These are phyloP conservation scores for Phyllosticta capitalensis DNA, from an alignment of 2,329 filamentous ascomycete species.

Conservation along the genomic window DNA sequence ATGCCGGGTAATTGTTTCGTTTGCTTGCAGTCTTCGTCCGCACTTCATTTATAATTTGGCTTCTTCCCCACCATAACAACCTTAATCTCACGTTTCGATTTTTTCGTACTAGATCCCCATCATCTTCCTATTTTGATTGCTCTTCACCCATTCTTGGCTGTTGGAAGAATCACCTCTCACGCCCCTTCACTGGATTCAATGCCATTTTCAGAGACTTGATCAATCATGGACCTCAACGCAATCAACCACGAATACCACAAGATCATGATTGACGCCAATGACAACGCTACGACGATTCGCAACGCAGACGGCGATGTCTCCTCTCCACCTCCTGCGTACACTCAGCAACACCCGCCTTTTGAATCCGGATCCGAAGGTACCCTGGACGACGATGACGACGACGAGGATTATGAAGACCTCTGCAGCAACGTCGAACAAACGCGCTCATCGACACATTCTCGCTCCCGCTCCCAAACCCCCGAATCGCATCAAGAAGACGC, in stretches of 20 bases:
- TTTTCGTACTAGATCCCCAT: not conserved
- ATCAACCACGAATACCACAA: slow-evolving; percentile 7
- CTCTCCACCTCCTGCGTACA: not conserved
- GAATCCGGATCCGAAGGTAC: not conserved
- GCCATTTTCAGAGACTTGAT: not conserved
- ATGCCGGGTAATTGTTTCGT: not conserved
- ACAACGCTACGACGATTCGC: not conserved
- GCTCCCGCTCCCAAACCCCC: not conserved
- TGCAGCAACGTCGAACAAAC: slow-evolving; percentile 9
- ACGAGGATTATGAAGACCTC: not conserved
- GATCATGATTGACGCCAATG: slow-evolving; percentile 2
- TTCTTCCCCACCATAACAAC: not conserved
- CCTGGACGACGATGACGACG: not conserved
- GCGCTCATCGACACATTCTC: not conserved
- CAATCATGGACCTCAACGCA: slow-evolving; percentile 5
- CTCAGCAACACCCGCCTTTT: not conserved
- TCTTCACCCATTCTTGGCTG: not conserved
- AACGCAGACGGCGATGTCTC: not conserved
- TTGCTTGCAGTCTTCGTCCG: not conserved
- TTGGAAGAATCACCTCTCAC: not conserved
- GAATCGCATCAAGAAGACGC: slow-evolving; percentile 11
- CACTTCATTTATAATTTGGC: not conserved
- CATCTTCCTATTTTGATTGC: not conserved
- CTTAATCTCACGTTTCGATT: not conserved
- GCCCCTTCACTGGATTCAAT: not conserved